Evolutionary conservation across 108 stramenopile genomes (phyloP).

Genomic region (Skeletonema potamos): DNA sequence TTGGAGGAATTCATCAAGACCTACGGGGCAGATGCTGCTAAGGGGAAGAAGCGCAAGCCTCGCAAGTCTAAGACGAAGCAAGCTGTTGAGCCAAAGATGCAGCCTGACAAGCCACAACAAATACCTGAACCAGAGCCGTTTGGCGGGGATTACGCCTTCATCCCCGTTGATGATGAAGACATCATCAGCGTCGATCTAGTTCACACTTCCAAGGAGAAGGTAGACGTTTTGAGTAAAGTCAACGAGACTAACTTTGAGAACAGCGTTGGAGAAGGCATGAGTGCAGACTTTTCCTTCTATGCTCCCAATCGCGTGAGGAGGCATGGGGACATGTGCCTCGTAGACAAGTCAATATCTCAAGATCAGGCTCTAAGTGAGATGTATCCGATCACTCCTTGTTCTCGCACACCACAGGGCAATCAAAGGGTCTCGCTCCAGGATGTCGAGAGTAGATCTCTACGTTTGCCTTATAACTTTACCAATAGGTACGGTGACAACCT

Average conservation of each 20-base stretch:
- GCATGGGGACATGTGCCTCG: background rate
- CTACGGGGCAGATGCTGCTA: background rate
- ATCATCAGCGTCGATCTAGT: background rate
- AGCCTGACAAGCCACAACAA: background rate
- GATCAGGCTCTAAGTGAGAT: background rate
- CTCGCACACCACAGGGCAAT: background rate
- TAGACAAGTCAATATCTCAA: background rate
- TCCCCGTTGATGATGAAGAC: background rate
- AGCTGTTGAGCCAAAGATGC: background rate
- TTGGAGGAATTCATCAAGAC: background rate
- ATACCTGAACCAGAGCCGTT: background rate
- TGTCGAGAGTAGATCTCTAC: background rate
- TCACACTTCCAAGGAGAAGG: background rate
- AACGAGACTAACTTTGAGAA: background rate
- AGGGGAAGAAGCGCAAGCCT: conserved; percentile 7
- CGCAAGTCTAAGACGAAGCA: background rate
- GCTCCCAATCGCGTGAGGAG: background rate
- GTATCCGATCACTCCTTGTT: background rate
- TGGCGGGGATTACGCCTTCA: background rate
- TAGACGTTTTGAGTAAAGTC: background rate
- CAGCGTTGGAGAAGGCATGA: background rate
- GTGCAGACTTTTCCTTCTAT: background rate
- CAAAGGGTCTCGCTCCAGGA: background rate
- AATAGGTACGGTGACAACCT: background rate
- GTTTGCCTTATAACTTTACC: background rate